Percentiles rank a stretch among this genome's conserved stretches.
These are phyloP conservation scores for Aureobasidium vineae DNA, from an alignment of 2,329 filamentous ascomycete genomes.

Conservation along the genomic window DNA sequence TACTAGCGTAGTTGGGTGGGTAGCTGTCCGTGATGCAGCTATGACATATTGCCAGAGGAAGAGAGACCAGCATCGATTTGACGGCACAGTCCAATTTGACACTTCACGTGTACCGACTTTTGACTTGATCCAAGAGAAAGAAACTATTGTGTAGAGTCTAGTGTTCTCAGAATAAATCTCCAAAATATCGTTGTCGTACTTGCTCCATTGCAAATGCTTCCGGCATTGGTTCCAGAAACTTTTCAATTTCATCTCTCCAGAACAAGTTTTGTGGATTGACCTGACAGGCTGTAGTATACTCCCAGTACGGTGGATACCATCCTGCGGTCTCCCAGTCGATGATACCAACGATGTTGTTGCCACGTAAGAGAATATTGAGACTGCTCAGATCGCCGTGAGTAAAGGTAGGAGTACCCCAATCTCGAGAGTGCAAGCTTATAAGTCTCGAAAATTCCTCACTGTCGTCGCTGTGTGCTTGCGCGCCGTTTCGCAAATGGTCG, in stretches of 20 bases:
- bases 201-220: constrained; percentile 46
- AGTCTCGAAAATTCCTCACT: not conserved
- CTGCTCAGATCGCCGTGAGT: constrained; percentile 54
- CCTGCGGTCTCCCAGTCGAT: constrained; percentile 50
- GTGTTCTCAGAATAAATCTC: not conserved
- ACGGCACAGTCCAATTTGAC: not conserved
- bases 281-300: constrained; percentile 44
- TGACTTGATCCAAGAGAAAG: not conserved
- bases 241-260: constrained; percentile 38
- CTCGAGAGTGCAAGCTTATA: constrained; percentile 3
- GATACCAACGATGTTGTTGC: constrained; percentile 48
- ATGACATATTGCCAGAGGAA: constrained; percentile 10
- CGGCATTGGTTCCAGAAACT: constrained; percentile 42
- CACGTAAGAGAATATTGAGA: constrained; percentile 46
- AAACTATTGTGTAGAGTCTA: not conserved
- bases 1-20: not conserved
- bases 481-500: not conserved
- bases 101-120: not conserved
- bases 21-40: not conserved
- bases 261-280: constrained; percentile 44
- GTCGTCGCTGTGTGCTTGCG: not conserved
- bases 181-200: constrained; percentile 34
- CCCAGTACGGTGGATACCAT: constrained; percentile 52
- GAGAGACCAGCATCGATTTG: constrained; percentile 7
- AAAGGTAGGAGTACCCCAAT: constrained; percentile 45